Percentiles rank a stretch among this genome's conserved stretches.
phyloP scores from a whole-genome alignment of 176 grass and related monocot species.

The Phoenix roebelenii region DNA sequence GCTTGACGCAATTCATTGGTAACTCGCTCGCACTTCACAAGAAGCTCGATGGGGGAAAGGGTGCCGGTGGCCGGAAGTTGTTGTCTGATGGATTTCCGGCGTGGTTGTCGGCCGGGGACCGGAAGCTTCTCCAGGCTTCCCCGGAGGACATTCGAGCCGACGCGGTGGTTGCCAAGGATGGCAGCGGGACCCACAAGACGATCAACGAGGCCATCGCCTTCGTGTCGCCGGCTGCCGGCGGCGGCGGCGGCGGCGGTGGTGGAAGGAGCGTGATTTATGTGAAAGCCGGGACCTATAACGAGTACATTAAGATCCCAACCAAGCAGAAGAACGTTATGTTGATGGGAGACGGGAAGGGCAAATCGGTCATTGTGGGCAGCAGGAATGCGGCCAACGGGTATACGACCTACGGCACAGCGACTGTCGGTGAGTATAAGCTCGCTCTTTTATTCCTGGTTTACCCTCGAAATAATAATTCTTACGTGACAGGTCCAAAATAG shows the following conservation, averaged over 20 bases:
- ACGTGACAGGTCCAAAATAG: too few species aligned
- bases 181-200: slow-evolving; percentile 59
- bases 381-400: slow-evolving; percentile 42
- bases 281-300: slow-evolving; percentile 64
- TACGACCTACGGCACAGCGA: slow-evolving; percentile 55
- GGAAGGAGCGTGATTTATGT: slow-evolving; percentile 62
- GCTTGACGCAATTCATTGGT: slow-evolving; percentile 49
- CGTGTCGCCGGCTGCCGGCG: slow-evolving; percentile 1
- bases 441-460: background rate
- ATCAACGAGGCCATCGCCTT: slow-evolving; percentile 64
- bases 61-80: background rate
- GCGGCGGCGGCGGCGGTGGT: background rate
- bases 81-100: slow-evolving; percentile 25
- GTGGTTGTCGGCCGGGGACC: slow-evolving; percentile 42
- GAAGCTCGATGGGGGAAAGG: slow-evolving; percentile 3
- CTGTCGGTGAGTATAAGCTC: slow-evolving; percentile 44
- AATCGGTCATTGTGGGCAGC: slow-evolving; percentile 54
- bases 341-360: slow-evolving; percentile 76
- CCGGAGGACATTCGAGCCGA: slow-evolving; percentile 25
- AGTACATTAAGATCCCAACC: slow-evolving; percentile 46
- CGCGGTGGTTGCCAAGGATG: slow-evolving; percentile 69
- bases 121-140: slow-evolving; percentile 40
- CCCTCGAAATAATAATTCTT: too few species aligned
- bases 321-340: slow-evolving; percentile 58
- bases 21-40: slow-evolving; percentile 60